Percentiles rank a stretch among this genome's conserved stretches.
Conservation (phyloP, 176 grass and related monocot species). For the Ananas comosus region DNA sequence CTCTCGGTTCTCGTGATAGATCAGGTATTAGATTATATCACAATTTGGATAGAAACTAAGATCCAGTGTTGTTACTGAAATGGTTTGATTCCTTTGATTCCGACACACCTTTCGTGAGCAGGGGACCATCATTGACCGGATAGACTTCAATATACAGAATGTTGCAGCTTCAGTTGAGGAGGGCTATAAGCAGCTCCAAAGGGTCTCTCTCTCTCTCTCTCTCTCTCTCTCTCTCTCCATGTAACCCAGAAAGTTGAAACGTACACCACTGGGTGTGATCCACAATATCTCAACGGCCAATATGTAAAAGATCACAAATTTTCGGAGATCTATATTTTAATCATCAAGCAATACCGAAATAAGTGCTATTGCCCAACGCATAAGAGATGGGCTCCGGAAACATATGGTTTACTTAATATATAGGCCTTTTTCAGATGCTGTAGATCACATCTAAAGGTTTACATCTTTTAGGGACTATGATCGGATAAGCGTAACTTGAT, state of each 20-base stretch:
- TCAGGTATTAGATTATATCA: constrained; percentile 48
- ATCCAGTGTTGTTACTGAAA: constrained; percentile 5
- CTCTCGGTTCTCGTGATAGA: constrained; percentile 95
- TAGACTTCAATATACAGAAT: constrained; percentile 90
- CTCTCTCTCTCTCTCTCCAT: constrained; percentile 4
- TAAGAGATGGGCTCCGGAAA: too few relatives aligned
- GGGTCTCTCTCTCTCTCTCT: constrained; percentile 32
- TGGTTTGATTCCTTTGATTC: constrained; percentile 10
- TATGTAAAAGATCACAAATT: too few relatives aligned
- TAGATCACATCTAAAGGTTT: too few relatives aligned
- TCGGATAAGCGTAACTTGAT: too few relatives aligned
- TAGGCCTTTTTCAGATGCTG: too few relatives aligned
- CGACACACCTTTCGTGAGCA: constrained; percentile 28
- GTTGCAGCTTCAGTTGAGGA: constrained; percentile 80
- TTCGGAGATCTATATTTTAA: too few relatives aligned
- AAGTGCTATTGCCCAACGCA: too few relatives aligned
- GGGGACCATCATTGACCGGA: constrained; percentile 92
- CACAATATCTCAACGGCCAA: too few relatives aligned
- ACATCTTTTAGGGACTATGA: too few relatives aligned
- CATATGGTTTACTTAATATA: too few relatives aligned
- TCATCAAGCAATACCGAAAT: too few relatives aligned
- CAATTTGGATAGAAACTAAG: constrained; percentile 6
- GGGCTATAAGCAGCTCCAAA: constrained; percentile 82
- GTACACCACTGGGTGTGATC: too few relatives aligned
- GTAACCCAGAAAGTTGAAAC: not conserved